Conservation (phyloP, 805 yeast species). For the Candida golubevii region DNA sequence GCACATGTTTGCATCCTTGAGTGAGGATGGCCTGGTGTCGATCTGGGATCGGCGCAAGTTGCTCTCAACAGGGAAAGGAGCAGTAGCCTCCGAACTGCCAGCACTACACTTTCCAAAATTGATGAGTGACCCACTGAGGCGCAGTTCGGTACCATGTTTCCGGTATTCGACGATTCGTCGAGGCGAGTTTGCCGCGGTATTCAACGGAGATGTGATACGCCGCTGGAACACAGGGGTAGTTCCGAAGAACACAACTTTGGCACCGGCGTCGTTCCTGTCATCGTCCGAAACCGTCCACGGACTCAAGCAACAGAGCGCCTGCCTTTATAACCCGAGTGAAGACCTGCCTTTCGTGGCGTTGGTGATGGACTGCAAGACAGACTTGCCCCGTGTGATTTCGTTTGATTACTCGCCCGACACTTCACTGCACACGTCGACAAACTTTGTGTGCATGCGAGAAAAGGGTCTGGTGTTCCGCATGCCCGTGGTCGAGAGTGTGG, state of each 20-base stretch:
- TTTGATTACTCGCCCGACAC: conserved; percentile 73
- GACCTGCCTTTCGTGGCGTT: conserved; percentile 70
- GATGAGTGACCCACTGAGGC: conserved; percentile 51
- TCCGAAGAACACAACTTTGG: conserved; percentile 24
- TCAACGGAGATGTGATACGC: conserved; percentile 71
- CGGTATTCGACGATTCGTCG: conserved; percentile 60
- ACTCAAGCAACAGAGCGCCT: conserved; percentile 34
- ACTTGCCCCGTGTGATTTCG: conserved; percentile 76
- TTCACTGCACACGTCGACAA: conserved; percentile 47
- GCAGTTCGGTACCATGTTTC: conserved; percentile 62
- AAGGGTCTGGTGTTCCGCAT: conserved; percentile 83
- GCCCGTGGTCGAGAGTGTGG: conserved; percentile 66
- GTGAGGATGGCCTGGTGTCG: conserved; percentile 81
- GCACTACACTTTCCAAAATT: conserved; percentile 56
- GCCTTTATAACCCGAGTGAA: conserved; percentile 35
- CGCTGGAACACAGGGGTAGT: conserved; percentile 73
- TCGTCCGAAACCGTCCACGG: conserved; percentile 12
- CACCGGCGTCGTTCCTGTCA: conserved; percentile 12
- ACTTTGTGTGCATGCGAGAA: conserved; percentile 82
- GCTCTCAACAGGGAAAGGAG: conserved; percentile 16
- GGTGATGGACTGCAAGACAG: conserved; percentile 71
- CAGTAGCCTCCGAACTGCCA: conserved; percentile 47
- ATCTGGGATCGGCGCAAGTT: conserved; percentile 77
- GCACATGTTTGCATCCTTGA: conserved; percentile 64
- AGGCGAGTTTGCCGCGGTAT: conserved; percentile 75